Evolutionary conservation across 108 stramenopile species (phyloP).

Genomic region (Nannochloropsis gaditana): DNA sequence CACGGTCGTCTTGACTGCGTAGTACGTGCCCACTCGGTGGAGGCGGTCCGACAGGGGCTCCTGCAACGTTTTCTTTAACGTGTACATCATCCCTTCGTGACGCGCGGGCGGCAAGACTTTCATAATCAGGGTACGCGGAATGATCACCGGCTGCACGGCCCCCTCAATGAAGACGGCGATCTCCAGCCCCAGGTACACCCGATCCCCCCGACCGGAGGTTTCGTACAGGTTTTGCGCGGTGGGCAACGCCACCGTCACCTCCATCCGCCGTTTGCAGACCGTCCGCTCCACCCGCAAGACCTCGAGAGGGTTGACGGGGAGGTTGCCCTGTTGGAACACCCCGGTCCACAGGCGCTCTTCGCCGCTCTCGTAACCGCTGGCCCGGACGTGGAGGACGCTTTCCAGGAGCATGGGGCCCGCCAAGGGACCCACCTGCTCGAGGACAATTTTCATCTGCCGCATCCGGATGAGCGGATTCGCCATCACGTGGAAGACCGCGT

Average conservation of each 20-base stretch:
- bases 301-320: neutral
- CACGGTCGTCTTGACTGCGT: neutral
- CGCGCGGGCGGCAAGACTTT: slow-evolving; percentile 16
- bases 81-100: neutral
- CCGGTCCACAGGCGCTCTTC: slow-evolving; percentile 10
- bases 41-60: neutral
- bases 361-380: neutral
- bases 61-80: neutral
- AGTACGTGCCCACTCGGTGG: neutral
- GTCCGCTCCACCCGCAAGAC: neutral
- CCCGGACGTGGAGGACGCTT: neutral
- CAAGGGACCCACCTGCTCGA: neutral
- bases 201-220: neutral
- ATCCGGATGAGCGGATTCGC: neutral
- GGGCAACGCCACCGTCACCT: neutral
- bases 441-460: neutral
- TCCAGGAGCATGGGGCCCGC: neutral
- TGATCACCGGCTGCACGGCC: neutral
- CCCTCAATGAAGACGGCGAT: slow-evolving; percentile 16
- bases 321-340: neutral
- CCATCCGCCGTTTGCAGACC: neutral
- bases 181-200: neutral
- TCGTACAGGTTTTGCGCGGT: neutral
- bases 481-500: slow-evolving; percentile 19
- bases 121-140: neutral